phyloP scores from a whole-genome alignment of 1,139 yeast genomes.

The Lodderomyces metapsilosis region DNA sequence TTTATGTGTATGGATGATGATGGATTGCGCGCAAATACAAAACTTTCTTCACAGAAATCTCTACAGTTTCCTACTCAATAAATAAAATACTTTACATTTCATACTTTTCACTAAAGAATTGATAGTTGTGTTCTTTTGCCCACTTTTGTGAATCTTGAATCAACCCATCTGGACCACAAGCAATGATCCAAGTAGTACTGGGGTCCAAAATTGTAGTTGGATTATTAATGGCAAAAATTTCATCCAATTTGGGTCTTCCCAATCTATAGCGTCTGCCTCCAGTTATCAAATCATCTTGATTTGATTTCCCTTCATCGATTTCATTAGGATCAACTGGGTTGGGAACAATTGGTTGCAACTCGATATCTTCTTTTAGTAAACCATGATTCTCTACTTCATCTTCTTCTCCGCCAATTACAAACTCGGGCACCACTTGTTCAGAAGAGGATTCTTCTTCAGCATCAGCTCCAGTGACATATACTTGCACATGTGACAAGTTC shows the following conservation, averaged over 20 bases:
- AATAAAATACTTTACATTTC: constrained; percentile 24
- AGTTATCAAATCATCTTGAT: constrained; percentile 14
- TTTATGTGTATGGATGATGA: no score
- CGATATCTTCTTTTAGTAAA: constrained; percentile 16
- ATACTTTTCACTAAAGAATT: constrained; percentile 46
- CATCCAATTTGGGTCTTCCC: constrained; percentile 44
- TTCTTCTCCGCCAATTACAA: constrained; percentile 14
- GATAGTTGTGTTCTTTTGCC: constrained; percentile 36
- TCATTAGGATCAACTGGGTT: neutral
- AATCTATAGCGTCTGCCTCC: constrained; percentile 7
- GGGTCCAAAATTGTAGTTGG: constrained; percentile 23
- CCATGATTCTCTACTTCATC: constrained; percentile 16
- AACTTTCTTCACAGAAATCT: no score
- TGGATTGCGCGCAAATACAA: no score
- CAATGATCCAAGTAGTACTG: constrained; percentile 53
- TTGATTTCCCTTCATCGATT: neutral
- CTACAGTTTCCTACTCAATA: no score
- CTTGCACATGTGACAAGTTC: constrained; percentile 18
- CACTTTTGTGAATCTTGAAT: constrained; percentile 46
- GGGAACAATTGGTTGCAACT: constrained; percentile 14
- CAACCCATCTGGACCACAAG: constrained; percentile 67
- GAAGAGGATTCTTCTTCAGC: constrained; percentile 8
- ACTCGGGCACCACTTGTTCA: constrained; percentile 12
- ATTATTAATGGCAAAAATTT: constrained; percentile 25
- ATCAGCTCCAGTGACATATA: constrained; percentile 17